Conservation (phyloP, 2,329 filamentous ascomycete species). For the Colletotrichum sp. region DNA sequence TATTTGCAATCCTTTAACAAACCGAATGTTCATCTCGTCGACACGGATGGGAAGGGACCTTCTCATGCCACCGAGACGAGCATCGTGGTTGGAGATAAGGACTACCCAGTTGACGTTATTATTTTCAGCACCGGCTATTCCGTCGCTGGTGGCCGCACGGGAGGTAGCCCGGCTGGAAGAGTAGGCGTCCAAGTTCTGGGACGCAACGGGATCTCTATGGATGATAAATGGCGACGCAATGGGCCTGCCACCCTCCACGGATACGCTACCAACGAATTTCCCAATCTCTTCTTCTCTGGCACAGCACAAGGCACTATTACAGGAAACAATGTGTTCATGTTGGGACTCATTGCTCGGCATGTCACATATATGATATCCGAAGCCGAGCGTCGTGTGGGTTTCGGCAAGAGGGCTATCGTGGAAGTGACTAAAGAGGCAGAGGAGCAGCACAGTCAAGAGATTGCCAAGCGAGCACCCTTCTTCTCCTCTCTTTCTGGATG, state of each 20-base stretch:
- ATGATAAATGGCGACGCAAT: conserved; percentile 20
- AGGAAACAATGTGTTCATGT: not conserved
- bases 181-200: conserved; percentile 13
- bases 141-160: not conserved
- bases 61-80: not conserved
- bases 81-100: conserved; percentile 47
- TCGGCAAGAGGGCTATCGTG: conserved; percentile 41
- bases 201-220: conserved; percentile 12
- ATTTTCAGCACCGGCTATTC: conserved; percentile 23
- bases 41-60: conserved; percentile 58
- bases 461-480: conserved; percentile 22
- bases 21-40: conserved; percentile 61
- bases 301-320: not conserved
- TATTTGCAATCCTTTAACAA: conserved; percentile 64
- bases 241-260: conserved; percentile 21
- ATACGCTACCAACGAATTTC: conserved; percentile 20
- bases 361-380: conserved; percentile 41
- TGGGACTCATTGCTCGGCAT: conserved; percentile 43
- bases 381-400: not conserved
- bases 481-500: conserved; percentile 9
- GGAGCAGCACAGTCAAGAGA: conserved; percentile 34
- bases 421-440: conserved; percentile 26
- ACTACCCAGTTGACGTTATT: conserved; percentile 48
- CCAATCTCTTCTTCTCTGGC: conserved; percentile 24
- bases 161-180: conserved; percentile 18